These are phyloP conservation scores for Alternaria conjuncta DNA, from an alignment of 2,329 filamentous ascomycete species.

Conservation along the genomic window DNA sequence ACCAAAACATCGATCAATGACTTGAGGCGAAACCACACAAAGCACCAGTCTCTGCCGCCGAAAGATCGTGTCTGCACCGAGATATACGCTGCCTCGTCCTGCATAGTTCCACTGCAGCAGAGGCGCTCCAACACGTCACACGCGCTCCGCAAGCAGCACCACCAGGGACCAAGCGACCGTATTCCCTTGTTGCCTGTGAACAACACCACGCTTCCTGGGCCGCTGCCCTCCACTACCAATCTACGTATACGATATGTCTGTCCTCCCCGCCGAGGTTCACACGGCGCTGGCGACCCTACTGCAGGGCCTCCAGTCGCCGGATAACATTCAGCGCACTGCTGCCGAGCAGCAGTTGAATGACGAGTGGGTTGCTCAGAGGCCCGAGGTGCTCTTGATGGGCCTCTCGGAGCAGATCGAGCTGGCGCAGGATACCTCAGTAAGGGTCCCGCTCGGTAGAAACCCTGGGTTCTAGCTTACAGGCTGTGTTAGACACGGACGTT, in stretches of 20 bases:
- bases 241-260: constrained; percentile 68
- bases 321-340: constrained; percentile 83
- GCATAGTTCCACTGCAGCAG: constrained; percentile 6
- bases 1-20: constrained; percentile 22
- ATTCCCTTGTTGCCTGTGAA: constrained; percentile 17
- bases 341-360: constrained; percentile 90
- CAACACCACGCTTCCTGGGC: constrained; percentile 19
- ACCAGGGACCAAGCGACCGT: background rate
- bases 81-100: constrained; percentile 1
- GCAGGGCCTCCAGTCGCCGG: constrained; percentile 84
- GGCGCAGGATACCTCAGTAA: constrained; percentile 75
- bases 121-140: constrained; percentile 15
- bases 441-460: constrained; percentile 26
- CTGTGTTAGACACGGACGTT: constrained; percentile 79
- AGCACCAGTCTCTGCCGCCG: constrained; percentile 6
- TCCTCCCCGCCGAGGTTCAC: constrained; percentile 84
- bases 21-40: constrained; percentile 14
- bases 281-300: constrained; percentile 85
- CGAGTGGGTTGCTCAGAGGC: constrained; percentile 83
- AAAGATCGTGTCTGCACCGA: background rate
- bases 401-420: constrained; percentile 88
- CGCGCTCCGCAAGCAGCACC: constrained; percentile 9
- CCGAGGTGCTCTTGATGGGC: constrained; percentile 91
- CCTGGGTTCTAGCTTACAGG: constrained; percentile 7
- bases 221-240: constrained; percentile 22